Base-by-base conservation (phyloP, 176 grass and related monocot species). In the Areca catechu region DNA sequence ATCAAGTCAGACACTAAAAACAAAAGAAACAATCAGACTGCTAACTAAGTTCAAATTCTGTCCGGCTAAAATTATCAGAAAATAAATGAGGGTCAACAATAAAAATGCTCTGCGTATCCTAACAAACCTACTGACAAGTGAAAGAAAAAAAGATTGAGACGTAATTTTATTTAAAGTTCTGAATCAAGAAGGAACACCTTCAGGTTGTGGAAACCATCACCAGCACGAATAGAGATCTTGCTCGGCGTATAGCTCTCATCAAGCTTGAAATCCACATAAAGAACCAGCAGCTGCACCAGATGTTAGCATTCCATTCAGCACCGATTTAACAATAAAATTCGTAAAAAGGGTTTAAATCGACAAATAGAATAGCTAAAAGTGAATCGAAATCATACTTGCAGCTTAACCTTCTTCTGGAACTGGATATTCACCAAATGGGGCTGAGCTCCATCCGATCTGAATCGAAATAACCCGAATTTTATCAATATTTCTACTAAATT, bases 221-320 rank as follows among this genome's bases (percentile, higher is more conserved):
- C 92, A 16, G 86, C 77, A 21, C 86, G 63, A 16, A 96, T 76
- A 59, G 92, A 90, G 60, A 96, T 96, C 81, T 96, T 96, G 78
- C 92, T 96, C 1, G 86, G 92, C 28, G 92, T 96, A 58, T 96
- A 96, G 77, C 86, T 96, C 76, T 96, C 92, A 50, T 96, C 86
- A 3, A 90, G 69, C 77, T 96, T 96, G 77, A 87, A 96, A 77
- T 96, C 86, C 56, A 96, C 86, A 65, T 96, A 96, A 19, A 96
- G 56, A 63, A 73, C 86, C 37, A 96, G 74, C 50, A 96, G 80
- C 92, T 96, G 62, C 30, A 16, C 4, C 6, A 5, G 23, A 71
- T 48, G 50, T n/a, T 69, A 22, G 62, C 24, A 63, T 61, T 49
- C 55, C 60, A 77, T 37, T 56, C 54, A 67, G 20, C 7, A 28